Base-by-base conservation (phyloP, 208 protist species). In the Trichomonas vaginalis region DNA sequence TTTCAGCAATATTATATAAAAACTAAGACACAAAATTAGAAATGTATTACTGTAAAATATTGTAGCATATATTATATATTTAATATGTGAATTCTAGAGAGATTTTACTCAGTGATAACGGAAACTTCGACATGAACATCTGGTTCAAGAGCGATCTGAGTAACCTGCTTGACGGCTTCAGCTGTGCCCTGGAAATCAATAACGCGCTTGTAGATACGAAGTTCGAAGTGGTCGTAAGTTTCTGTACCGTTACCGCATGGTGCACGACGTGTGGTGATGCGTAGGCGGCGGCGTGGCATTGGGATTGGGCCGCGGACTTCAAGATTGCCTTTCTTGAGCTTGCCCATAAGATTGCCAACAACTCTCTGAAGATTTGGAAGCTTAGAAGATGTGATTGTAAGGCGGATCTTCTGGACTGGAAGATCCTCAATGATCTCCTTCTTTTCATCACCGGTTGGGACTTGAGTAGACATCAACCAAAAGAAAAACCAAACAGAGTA, bases 191-290 rank as follows among this genome's bases (percentile, higher is more conserved):
- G n/a, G 37, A 88, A 88, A 88, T 88, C 82, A 40, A 88, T 88
- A 88, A 88, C 82, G 8, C 90, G 23, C 46, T 95, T 95, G 47
- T 95, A 79, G 37, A 95, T 79, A 80, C 51, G 46, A 56, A 80
- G 90, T 95, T 56, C 51, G 40, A 80, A 62, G 32, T 95, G 46
- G 27, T 95, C 90, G 90, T 95, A 95, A 70, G 90, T 95, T n/a
- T 95, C 51, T n/a, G 90, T 80, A 95, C 90, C 90, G 46, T 95
- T 56, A 80, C 90, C 90, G 40, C 90, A 95, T 95, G 90, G 90
- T 56, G 90, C 46, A 56, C 90, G 42, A 17, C 90, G 46, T 56
- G 90, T 95, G 61, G 90, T 95, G n/a, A 95, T 95, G 15, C 90
- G 61, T 21, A 95, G 90, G 32, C 90, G 23, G 12, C 51, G 46